Percentiles rank a stretch among this genome's conserved stretches.
These are phyloP conservation scores for Arachnomyces sp. DNA, from an alignment of 2,329 filamentous ascomycete species.

Conservation along the genomic window DNA sequence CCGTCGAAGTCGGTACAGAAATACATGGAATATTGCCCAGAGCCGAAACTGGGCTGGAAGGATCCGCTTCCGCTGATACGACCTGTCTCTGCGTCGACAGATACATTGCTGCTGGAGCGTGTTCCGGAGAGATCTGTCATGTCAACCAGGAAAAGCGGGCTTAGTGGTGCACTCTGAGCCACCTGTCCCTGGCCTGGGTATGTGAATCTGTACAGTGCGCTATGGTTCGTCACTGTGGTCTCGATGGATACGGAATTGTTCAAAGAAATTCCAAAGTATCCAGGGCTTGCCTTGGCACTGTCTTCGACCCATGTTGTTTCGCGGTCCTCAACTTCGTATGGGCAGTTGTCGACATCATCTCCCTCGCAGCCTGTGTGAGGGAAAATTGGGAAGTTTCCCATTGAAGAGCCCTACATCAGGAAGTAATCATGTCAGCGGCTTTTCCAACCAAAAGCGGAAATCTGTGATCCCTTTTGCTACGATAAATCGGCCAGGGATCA, in stretches of 20 bases:
- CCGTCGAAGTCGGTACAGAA: slow-evolving; percentile 64
- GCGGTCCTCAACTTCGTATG: slow-evolving; percentile 50
- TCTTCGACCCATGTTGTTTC: slow-evolving; percentile 41
- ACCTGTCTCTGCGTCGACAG: slow-evolving; percentile 49
- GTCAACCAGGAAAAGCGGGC: slow-evolving; percentile 59
- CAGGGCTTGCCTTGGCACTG: slow-evolving; percentile 52
- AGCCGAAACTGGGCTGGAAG: slow-evolving; percentile 60
- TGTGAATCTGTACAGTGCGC: slow-evolving; percentile 59
- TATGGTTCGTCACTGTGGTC: slow-evolving; percentile 61
- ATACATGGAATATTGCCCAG: slow-evolving; percentile 52
- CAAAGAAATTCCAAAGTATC: slow-evolving; percentile 58
- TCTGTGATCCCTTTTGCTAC: too few species aligned
- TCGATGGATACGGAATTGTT: slow-evolving; percentile 53
- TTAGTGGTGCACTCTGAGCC: slow-evolving; percentile 23
- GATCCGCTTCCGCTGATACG: slow-evolving; percentile 56
- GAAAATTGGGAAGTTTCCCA: slow-evolving; percentile 69
- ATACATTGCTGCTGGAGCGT: slow-evolving; percentile 50
- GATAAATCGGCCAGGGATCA: too few species aligned
- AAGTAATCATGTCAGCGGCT: too few species aligned
- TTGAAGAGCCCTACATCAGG: slow-evolving; percentile 42
- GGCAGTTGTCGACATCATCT: slow-evolving; percentile 56
- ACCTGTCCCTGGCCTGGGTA: slow-evolving; percentile 40
- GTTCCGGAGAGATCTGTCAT: slow-evolving; percentile 57
- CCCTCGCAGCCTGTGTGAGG: slow-evolving; percentile 55
- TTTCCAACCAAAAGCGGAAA: too few species aligned